These are phyloP conservation scores for Candida sp. DNA, from an alignment of 1,139 yeast genomes.

Conservation along the genomic window DNA sequence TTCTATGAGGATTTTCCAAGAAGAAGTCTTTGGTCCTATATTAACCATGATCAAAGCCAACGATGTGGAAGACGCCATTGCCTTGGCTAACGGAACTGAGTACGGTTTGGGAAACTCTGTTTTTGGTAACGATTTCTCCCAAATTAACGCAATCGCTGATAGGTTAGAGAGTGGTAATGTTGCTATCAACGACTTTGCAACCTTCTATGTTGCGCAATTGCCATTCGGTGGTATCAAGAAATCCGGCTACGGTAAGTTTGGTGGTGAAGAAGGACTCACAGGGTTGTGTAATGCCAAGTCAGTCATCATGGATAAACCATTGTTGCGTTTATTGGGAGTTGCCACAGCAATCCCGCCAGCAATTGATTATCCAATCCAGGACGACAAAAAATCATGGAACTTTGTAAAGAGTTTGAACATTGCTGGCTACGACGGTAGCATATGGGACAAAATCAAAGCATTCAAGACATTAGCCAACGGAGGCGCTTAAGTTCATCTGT, in stretches of 20 bases:
- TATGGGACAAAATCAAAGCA: constrained; percentile 62
- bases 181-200: constrained; percentile 97
- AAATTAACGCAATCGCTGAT: constrained; percentile 66
- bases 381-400: constrained; percentile 84
- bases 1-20: constrained; percentile 78
- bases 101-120: constrained; percentile 94
- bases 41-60: constrained; percentile 77
- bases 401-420: constrained; percentile 81
- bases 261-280: constrained; percentile 94
- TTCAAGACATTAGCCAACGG: constrained; percentile 44
- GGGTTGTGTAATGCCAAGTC: constrained; percentile 89
- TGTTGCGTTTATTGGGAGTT: constrained; percentile 59
- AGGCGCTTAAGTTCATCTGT: constrained; percentile 9
- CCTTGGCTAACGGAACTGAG: constrained; percentile 84
- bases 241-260: constrained; percentile 96
- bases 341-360: constrained; percentile 87
- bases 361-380: constrained; percentile 87
- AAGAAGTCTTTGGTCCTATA: constrained; percentile 95
- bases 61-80: constrained; percentile 67
- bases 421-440: constrained; percentile 83
- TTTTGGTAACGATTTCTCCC: constrained; percentile 65
- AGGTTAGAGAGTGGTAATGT: constrained; percentile 83
- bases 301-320: constrained; percentile 81
- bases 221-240: constrained; percentile 96
- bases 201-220: constrained; percentile 91